These are phyloP conservation scores for Penicillium frequentans DNA, from an alignment of 2,329 filamentous ascomycete species.

Conservation along the genomic window DNA sequence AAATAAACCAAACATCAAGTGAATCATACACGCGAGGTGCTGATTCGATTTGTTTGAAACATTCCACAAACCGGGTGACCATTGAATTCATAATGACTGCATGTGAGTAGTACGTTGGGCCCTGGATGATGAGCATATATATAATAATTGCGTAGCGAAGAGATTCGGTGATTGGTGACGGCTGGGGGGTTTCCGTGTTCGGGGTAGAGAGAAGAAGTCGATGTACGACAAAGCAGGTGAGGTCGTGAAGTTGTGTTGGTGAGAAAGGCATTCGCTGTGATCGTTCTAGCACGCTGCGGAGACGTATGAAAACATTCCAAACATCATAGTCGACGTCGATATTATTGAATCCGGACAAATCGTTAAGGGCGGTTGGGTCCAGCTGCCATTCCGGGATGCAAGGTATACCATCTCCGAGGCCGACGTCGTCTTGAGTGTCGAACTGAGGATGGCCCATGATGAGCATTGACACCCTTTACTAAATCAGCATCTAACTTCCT, in stretches of 20 bases:
- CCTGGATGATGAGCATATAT: slow-evolving; percentile 57
- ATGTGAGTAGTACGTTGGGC: slow-evolving; percentile 59
- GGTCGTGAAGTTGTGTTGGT: slow-evolving; percentile 53
- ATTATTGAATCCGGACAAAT: slow-evolving; percentile 10
- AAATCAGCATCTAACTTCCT: neutral
- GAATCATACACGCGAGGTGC: slow-evolving; percentile 15
- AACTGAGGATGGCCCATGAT: slow-evolving; percentile 57
- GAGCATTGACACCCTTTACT: slow-evolving; percentile 57
- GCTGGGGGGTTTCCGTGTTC: neutral
- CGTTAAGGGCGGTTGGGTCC: slow-evolving; percentile 16
- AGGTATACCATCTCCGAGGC: slow-evolving; percentile 51
- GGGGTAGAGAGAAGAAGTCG: slow-evolving; percentile 39
- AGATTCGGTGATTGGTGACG: slow-evolving; percentile 40
- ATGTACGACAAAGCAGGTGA: slow-evolving; percentile 57
- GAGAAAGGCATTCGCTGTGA: slow-evolving; percentile 26
- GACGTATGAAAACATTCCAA: slow-evolving; percentile 42
- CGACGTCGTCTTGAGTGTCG: slow-evolving; percentile 50
- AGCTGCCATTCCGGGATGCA: slow-evolving; percentile 53
- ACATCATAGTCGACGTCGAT: slow-evolving; percentile 38
- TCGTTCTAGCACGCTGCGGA: slow-evolving; percentile 46
- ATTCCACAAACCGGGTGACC: slow-evolving; percentile 30
- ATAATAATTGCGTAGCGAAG: slow-evolving; percentile 51
- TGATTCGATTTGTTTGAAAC: slow-evolving; percentile 27
- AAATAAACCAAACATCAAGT: slow-evolving; percentile 45
- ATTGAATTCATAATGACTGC: slow-evolving; percentile 40